phyloP scores from a whole-genome alignment of 441 rosid genomes.

The California macrophylla region DNA sequence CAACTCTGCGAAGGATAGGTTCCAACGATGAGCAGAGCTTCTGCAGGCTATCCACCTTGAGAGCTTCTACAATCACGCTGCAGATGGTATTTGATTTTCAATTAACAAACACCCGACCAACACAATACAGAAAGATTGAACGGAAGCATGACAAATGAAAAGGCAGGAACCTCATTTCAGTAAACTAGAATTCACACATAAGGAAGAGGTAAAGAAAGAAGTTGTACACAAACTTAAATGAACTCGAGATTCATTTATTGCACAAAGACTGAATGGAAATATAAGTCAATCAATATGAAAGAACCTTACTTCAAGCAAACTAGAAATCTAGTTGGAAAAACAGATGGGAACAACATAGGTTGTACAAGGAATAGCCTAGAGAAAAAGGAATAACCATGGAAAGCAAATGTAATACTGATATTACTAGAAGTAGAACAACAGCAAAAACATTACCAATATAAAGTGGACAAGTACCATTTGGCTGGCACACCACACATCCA shows the following conservation, averaged over 20 bases:
- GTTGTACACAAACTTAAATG: neutral
- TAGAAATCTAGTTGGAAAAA: neutral
- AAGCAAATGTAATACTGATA: neutral
- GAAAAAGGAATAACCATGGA: neutral
- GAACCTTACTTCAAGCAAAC: neutral
- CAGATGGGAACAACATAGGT: neutral
- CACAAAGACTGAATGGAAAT: too few relatives aligned
- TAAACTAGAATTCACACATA: neutral
- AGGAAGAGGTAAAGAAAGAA: neutral
- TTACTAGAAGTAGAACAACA: neutral
- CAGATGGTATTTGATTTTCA: constrained; percentile 3
- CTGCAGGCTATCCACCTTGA: constrained; percentile 91
- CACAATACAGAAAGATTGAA: neutral
- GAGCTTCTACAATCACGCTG: constrained; percentile 95
- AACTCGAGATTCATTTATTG: neutral
- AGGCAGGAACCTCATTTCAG: neutral
- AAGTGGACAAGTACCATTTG: neutral
- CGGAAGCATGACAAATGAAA: neutral
- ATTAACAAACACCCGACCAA: constrained; percentile 6
- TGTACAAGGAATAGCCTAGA: neutral
- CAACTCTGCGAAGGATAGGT: constrained; percentile 95
- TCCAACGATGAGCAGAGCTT: constrained; percentile 94
- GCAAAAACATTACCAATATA: neutral
- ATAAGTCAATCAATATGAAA: neutral
- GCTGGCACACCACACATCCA: too few relatives aligned